These are phyloP conservation scores for Fallopia convolvulus DNA, from an alignment of 148 eudicot species.

Conservation along the genomic window DNA sequence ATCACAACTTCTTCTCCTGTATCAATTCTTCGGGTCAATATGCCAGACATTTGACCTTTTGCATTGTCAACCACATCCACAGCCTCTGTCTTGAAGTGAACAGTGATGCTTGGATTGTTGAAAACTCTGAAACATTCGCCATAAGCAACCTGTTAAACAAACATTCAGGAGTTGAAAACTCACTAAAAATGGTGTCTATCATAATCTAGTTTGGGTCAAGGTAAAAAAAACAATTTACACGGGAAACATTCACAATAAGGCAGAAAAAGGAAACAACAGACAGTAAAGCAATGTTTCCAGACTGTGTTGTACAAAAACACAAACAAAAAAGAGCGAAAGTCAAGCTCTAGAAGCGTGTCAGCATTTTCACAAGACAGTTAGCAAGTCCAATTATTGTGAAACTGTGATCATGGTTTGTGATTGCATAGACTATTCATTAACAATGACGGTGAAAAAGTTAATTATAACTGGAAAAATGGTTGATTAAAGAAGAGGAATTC, in stretches of 20 bases:
- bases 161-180: conserved; percentile 91
- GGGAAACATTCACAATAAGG: not conserved
- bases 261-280: not conserved
- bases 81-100: conserved; percentile 94
- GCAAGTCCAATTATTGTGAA: not conserved
- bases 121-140: conserved; percentile 99
- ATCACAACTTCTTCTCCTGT: conserved; percentile 73
- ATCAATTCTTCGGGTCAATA: conserved; percentile 59
- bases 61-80: conserved; percentile 85
- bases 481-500: conserved; percentile 10
- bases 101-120: conserved; percentile 95
- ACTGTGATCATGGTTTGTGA: not conserved
- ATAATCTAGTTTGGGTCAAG: not conserved
- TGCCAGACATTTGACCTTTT: conserved; percentile 93
- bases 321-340: not conserved
- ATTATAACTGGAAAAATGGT: not conserved
- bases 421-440: not conserved
- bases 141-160: conserved; percentile 99
- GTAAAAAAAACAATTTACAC: not conserved
- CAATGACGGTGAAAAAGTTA: not conserved
- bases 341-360: not conserved
- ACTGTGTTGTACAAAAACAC: not conserved
- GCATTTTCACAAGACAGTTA: not conserved
- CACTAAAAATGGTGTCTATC: conserved; percentile 22
- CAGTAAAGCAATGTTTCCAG: not conserved